phyloP scores from a whole-genome alignment of 495 filamentous ascomycete genomes.

The Terfezia boudieri region DNA sequence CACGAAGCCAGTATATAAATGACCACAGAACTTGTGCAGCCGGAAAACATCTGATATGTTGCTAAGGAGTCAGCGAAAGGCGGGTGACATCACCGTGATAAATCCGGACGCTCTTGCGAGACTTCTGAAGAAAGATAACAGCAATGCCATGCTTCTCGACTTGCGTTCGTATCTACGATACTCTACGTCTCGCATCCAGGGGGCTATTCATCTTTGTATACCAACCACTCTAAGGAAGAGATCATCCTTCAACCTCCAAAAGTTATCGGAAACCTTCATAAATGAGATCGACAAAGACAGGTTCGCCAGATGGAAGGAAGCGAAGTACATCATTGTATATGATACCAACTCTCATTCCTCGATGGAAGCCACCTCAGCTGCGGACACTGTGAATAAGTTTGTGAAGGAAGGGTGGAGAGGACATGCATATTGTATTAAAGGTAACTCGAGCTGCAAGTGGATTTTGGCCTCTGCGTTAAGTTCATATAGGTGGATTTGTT shows the following conservation, averaged over 20 bases:
- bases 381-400: constrained; percentile 86
- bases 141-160: constrained; percentile 57
- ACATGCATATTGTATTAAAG: constrained; percentile 42
- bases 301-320: constrained; percentile 54
- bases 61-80: too few species aligned
- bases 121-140: constrained; percentile 28
- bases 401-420: constrained; percentile 63
- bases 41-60: too few species aligned
- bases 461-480: background rate
- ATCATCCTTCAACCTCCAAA: constrained; percentile 70
- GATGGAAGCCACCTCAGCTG: constrained; percentile 45
- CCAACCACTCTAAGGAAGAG: constrained; percentile 85
- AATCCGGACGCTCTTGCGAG: too few species aligned
- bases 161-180: constrained; percentile 71
- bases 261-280: constrained; percentile 70
- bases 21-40: too few species aligned
- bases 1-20: too few species aligned
- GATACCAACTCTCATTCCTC: too few species aligned
- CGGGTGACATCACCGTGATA: too few species aligned
- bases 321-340: constrained; percentile 64
- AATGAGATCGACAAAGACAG: constrained; percentile 44
- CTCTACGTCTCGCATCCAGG: constrained; percentile 45
- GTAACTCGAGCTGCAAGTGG: constrained; percentile 10
- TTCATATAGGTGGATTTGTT: constrained; percentile 27
- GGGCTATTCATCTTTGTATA: constrained; percentile 79